phyloP scores from a whole-genome alignment of 2,329 filamentous ascomycete genomes.

The Verticillium dahliae region DNA sequence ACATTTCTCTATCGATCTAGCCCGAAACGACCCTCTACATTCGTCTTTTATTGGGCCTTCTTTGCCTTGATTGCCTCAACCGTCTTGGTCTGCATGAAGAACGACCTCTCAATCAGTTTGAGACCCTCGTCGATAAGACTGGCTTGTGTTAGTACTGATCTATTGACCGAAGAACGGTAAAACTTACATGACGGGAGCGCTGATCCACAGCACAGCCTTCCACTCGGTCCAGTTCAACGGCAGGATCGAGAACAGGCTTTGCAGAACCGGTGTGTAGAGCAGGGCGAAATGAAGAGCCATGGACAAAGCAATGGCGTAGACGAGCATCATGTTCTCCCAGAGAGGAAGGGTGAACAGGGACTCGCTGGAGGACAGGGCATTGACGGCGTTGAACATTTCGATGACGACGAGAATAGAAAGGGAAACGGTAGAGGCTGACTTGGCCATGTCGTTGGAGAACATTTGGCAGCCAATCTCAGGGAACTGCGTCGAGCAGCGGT shows the following conservation, averaged over 20 bases:
- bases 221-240: slow-evolving; percentile 83
- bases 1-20: slow-evolving; percentile 23
- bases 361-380: slow-evolving; percentile 91
- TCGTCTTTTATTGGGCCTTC: slow-evolving; percentile 42
- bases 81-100: slow-evolving; percentile 50
- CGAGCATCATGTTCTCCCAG: slow-evolving; percentile 98
- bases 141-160: slow-evolving; percentile 15
- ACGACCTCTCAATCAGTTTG: slow-evolving; percentile 67
- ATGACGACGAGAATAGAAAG: slow-evolving; percentile 91
- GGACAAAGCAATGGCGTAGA: slow-evolving; percentile 86
- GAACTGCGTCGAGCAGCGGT: slow-evolving; percentile 81
- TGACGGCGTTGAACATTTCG: slow-evolving; percentile 99
- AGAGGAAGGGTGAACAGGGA: slow-evolving; percentile 86
- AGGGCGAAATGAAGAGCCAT: slow-evolving; percentile 95
- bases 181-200: slow-evolving; percentile 85
- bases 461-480: slow-evolving; percentile 87
- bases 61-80: slow-evolving; percentile 35
- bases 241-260: slow-evolving; percentile 83
- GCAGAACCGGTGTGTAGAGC: slow-evolving; percentile 84
- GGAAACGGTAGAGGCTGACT: slow-evolving; percentile 87
- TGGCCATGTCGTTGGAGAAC: slow-evolving; percentile 80
- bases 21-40: slow-evolving; percentile 11
- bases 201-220: slow-evolving; percentile 85
- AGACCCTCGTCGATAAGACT: slow-evolving; percentile 78
- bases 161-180: background rate